These are phyloP conservation scores for Polytolypa hystricis DNA, from an alignment of 2,329 filamentous ascomycete species.

Conservation along the genomic window DNA sequence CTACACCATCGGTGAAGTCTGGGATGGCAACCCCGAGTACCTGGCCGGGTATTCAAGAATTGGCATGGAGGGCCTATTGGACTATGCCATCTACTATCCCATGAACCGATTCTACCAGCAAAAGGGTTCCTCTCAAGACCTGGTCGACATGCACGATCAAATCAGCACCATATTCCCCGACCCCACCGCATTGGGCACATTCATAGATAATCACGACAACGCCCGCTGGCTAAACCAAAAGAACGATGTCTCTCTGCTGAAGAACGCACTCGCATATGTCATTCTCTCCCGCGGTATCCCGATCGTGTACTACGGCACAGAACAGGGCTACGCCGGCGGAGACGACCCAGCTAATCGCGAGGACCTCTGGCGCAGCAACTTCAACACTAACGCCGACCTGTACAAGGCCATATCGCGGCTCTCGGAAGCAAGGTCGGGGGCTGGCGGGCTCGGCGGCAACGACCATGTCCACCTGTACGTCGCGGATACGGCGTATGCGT, in stretches of 20 bases:
- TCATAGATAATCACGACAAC: conserved; percentile 51
- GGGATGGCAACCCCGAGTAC: conserved; percentile 25
- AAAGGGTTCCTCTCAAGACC: neutral
- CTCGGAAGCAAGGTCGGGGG: no score
- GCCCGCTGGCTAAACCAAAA: conserved; percentile 43
- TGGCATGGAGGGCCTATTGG: conserved; percentile 28
- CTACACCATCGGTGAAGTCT: conserved; percentile 39
- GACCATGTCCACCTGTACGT: no score
- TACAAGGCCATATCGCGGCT: conserved; percentile 38
- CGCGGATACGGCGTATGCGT: no score
- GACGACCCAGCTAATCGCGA: conserved; percentile 43
- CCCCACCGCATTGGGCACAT: conserved; percentile 38
- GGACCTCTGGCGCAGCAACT: conserved; percentile 46
- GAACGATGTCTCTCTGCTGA: conserved; percentile 44
- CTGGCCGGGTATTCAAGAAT: conserved; percentile 38
- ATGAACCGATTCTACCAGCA: neutral
- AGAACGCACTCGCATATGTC: conserved; percentile 52
- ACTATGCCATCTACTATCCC: neutral
- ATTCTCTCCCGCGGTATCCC: conserved; percentile 51
- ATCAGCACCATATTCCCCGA: conserved; percentile 27
- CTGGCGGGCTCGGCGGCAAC: no score
- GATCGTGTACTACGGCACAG: conserved; percentile 55
- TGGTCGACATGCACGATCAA: conserved; percentile 14
- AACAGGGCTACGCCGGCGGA: conserved; percentile 48
- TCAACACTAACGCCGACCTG: conserved; percentile 35